Evolutionary conservation across 2,329 filamentous ascomycete genomes (phyloP), one percentile per base, ranked within the genome.

Genomic region (Aspergillus brasiliensis): DNA sequence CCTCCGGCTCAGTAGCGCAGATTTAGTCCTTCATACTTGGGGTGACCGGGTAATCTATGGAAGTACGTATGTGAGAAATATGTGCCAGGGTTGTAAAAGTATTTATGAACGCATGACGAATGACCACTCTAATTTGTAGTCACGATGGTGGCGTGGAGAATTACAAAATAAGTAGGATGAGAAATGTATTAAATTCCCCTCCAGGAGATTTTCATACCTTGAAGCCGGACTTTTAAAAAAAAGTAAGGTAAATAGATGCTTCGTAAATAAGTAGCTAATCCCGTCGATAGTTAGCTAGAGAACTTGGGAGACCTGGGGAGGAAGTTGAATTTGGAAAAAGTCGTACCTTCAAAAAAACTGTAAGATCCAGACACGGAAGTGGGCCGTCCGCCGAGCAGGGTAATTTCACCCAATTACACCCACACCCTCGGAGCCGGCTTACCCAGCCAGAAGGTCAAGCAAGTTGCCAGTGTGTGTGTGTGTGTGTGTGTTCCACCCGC

Each of bases 1-100:
- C 47, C 62, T 63, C 59, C 54, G 66, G 64, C 62, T 62, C 61
- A 51, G 57, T 63, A 54, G 59, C 56, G 63, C 61, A 53, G 59
- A 25, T 27, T 58, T 52, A 58, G 56, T 57, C 25, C 23, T 46
- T 38, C 51, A 51, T 13, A 5, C 31, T 13, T 34, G 38, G 19
- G 31, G 53, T 46, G 40, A 44, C 40, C 40, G 40, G 40, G 40
- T 44, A 44, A 23, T 44, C 40, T 23, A 44, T 23, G 8, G 8
- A 23, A 7, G 31, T 13, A 23, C 21, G 10, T 13, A n/a, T n/a
- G n/a, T n/a, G n/a, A n/a, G 38, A 23, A 44, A 21, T 38, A 44
- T 13, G 40, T 34, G 11, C 31, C 38, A 42, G 38, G 17, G 38
- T 13, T 42, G 15, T 21, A 21, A 19, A 19, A 44, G n/a, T 44